Evolutionary conservation across 352 stramenopile species (phyloP).

Genomic region (Elongisporangium prolatum): DNA sequence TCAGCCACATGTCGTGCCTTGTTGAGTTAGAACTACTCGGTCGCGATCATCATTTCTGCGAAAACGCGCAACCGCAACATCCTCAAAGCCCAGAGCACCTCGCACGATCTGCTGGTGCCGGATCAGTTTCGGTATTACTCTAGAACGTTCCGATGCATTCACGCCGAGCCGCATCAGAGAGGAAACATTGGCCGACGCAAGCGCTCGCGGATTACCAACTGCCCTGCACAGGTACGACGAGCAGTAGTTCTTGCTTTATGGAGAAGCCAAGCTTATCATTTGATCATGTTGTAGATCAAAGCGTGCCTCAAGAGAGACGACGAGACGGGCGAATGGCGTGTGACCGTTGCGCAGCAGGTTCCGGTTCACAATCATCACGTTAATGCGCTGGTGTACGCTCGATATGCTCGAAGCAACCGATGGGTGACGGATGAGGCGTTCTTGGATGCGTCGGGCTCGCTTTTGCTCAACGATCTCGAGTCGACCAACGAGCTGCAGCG

Average conservation of each 20-base stretch:
- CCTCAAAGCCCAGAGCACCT: neutral
- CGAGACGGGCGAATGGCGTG: neutral
- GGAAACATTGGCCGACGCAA: neutral
- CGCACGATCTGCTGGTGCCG: neutral
- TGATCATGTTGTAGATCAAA: neutral
- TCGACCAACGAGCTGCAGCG: neutral
- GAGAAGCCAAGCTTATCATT: neutral
- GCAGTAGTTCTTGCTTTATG: neutral
- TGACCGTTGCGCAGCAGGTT: neutral
- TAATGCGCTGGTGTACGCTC: neutral
- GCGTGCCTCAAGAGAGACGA: neutral
- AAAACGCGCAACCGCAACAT: neutral
- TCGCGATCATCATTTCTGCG: neutral
- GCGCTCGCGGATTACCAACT: neutral
- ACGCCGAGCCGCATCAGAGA: neutral
- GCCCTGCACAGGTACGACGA: neutral
- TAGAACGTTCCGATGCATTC: neutral
- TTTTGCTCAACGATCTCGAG: neutral
- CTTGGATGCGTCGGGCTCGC: neutral
- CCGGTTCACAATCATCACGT: neutral
- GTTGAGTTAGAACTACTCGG: neutral
- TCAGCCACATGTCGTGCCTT: neutral
- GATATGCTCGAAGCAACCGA: neutral
- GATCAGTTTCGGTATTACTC: neutral
- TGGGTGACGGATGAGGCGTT: neutral